Base-by-base conservation (phyloP, 2,329 filamentous ascomycete species). In the Coniochaeta ligniaria region DNA sequence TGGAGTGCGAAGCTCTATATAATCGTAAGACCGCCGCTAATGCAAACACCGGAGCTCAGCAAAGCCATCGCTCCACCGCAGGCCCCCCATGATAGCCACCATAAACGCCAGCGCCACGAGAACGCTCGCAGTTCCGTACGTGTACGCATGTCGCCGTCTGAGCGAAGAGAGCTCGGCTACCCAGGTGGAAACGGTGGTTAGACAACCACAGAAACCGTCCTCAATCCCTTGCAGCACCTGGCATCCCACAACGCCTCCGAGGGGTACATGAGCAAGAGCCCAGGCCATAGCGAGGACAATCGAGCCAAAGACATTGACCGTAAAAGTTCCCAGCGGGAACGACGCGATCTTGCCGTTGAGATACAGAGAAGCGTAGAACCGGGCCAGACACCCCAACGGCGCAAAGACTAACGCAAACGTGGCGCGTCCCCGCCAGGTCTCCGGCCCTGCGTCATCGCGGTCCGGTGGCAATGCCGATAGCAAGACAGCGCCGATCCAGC, bases 301-400 rank as follows among this genome's bases (percentile, higher is more conserved):
- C 0, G 91, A 92, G 5, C 93, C 94, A 16, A 88, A 71, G 5
- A 96, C 78, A 68, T 98, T 98, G 31, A 89, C 91, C 0, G 78
- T 75, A 67, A 97, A 96, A 0, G 94, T 98, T 2, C 94, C 94
- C 0, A 97, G 73, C 0, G 94, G 94, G 66, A 97, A 97, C 0
- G 81, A 76, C 0, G 85, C 73, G 0, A 85, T 66, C 22, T 84
- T 78, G 0, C 82, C 77, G 67, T 97, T 97, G n/a, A 96, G 81
- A 26, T 78, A 73, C 7, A 90, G 70, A 0, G 89, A 89, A 1
- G 83, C 73, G 70, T 92, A 93, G 75, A 90, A 96, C 3, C 94
- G 84, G 0, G 82, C 70, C 0, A 96, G 74, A 66, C 89, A 93
- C 0, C 94, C 94, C 0, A 91, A 66, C 0, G 94, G 94, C 1